Base-by-base conservation (phyloP, 345 rosid species). In the Alliaria petiolata region DNA sequence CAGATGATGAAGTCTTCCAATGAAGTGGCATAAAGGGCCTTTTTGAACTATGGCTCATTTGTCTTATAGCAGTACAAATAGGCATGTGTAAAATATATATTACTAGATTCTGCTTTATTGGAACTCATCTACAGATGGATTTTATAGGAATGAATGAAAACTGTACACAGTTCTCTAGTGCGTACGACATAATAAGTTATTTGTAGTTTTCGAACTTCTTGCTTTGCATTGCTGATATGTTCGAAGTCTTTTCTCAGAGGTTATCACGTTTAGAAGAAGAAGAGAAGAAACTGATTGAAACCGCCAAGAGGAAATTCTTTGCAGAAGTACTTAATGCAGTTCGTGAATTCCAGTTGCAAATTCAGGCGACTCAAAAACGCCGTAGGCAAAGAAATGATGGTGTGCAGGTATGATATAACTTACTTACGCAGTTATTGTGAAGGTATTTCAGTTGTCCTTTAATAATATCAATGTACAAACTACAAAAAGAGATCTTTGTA, bases 321-420 rank as follows among this genome's bases (percentile, higher is more conserved):
- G 82, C 89, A 12, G 99, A 95, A 76, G 70, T 95, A 75, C 86
- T 89, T 61, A 92, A 95, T 81, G 87, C 96, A 25, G 86, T 89
- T 53, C 96, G 98, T 28, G 99, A 95, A 72, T 92, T 87, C 72
- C 96, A 89, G 81, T 79, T 88, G 72, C 89, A 88, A 78, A 74
- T 83, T 75, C 97, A 87, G 63, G 89, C 96, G 53, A 79, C 93
- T 65, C 80, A 85, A 62, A 95, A 92, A 75, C 93, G 98, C 5
- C 85, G 96, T 76, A 95, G 91, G 78, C 99, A 92, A 81, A 92
- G 98, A 76, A 95, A 95, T 72, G 99, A 95, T 59, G 85, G 91
- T 49, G 58, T 95, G 76, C 98, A 82, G 93, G 99, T 95, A 79
- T 61, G 60, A 26, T 33, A 31, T 22, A 45, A 35, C 22, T 36